Evolutionary conservation across 2,329 filamentous ascomycete genomes (phyloP), one percentile per base, ranked within the genome.

Genomic region (Xylariaceae sp.): DNA sequence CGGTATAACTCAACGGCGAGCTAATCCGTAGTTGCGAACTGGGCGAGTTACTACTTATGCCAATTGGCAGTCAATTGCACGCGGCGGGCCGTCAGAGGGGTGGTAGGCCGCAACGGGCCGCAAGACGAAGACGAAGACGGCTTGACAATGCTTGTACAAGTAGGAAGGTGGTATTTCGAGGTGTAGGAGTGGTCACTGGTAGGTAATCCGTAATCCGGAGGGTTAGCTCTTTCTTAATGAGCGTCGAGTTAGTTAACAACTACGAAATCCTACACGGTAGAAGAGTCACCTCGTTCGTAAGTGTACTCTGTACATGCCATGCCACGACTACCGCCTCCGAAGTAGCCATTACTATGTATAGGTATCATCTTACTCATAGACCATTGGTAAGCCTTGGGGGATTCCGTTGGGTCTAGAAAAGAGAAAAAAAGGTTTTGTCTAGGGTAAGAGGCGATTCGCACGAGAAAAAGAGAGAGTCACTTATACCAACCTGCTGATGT

Each of bases 331-430:
- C 23, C 8, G 11, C 8, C 37, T 3, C 37, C 37, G 11, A 41
- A 10, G 37, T 9, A 13, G 15, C 30, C 11, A 39, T 15, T 17
- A 18, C 11, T 9, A 23, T 18, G 48, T 51, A 44, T 15, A 37
- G 7, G 11, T 52, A 53, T 41, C 51, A 18, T 53, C 51, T 41
- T 53, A 53, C 39, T 45, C 51, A 53, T 53, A 41, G 8, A 37
- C 10, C 6, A 10, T 44, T 15, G 11, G 39, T 45, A 41, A 51
- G 23, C 52, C 4, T 37, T 30, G 37, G 35, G 15, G 17, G 18
- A 41, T 44, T 41, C 35, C 41, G 17, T 17, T 53, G 2, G 11
- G 8, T 53, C 10, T 8, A 13, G 7, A 13, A 4, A 10, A 10
- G 3, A 17, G 15, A 54, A 18, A 30, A 44, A 54, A 54, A 41